A percentile compares a stretch with the other conserved stretches of the same genome.
phyloP scores from a whole-genome alignment of 1,284 basidiomycete species.

The Irpex lacteus region DNA sequence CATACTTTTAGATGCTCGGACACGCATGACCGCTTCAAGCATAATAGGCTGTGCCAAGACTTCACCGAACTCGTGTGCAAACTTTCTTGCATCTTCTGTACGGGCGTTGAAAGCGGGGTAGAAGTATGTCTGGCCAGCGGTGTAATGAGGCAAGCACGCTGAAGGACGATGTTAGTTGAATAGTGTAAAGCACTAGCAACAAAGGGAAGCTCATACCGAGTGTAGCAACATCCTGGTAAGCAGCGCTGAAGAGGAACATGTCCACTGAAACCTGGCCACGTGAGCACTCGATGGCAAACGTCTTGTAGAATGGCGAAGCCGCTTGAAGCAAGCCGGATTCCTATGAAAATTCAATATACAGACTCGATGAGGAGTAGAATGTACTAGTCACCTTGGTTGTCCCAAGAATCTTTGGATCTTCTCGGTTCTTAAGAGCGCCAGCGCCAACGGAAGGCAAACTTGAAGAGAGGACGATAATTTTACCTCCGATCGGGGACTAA shows the following conservation, averaged over 20 bases:
- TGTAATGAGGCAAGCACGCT: conserved; percentile 96
- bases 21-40: conserved; percentile 96
- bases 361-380: neutral
- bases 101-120: conserved; percentile 98
- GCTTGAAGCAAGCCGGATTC: conserved; percentile 88
- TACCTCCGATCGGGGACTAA: conserved; percentile 89
- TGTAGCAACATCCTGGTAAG: conserved; percentile 95
- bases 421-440: conserved; percentile 92
- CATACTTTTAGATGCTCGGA: conserved; percentile 88
- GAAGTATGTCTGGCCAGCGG: conserved; percentile 97
- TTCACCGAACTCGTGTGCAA: conserved; percentile 95
- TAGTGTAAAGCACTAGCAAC: neutral
- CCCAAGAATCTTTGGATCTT: conserved; percentile 95
- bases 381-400: conserved; percentile 73
- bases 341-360: conserved; percentile 30
- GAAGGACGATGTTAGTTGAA: neutral
- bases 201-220: conserved; percentile 49
- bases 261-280: conserved; percentile 97
- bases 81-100: conserved; percentile 95
- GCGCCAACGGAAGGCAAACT: conserved; percentile 87
- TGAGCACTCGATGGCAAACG: conserved; percentile 98
- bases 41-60: conserved; percentile 94
- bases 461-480: conserved; percentile 89
- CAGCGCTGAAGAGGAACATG: conserved; percentile 96
- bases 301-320: conserved; percentile 96